These are phyloP conservation scores for Anastatica hierochuntica DNA, from an alignment of 345 rosid genomes.

Conservation along the genomic window DNA sequence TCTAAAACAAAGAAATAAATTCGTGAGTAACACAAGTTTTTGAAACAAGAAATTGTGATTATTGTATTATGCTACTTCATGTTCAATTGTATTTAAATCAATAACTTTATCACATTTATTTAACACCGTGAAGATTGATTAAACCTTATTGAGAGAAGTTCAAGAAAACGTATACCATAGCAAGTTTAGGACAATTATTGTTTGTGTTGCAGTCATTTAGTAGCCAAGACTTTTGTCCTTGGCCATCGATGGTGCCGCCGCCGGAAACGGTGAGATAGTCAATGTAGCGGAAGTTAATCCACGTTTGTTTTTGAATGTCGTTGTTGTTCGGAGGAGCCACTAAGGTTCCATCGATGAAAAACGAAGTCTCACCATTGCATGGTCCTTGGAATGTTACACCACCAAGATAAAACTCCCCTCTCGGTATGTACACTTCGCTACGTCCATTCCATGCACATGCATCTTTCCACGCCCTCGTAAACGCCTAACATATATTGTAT, in stretches of 20 bases:
- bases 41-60: too few relatives aligned
- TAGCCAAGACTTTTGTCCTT: constrained; percentile 8
- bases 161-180: neutral
- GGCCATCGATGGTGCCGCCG: constrained; percentile 4
- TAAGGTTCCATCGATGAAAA: constrained; percentile 9
- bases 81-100: too few relatives aligned
- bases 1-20: too few relatives aligned
- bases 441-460: constrained; percentile 12
- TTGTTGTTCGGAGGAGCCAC: constrained; percentile 8
- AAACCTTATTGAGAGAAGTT: neutral
- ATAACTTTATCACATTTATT: too few relatives aligned
- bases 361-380: neutral
- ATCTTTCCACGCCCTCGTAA: constrained; percentile 9
- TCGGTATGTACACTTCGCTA: constrained; percentile 2
- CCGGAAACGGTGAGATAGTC: constrained; percentile 2
- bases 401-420: constrained; percentile 5
- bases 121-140: too few relatives aligned
- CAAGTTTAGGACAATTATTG: neutral
- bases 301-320: neutral
- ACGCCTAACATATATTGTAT: neutral
- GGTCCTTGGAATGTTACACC: constrained; percentile 8
- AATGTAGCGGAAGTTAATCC: constrained; percentile 11
- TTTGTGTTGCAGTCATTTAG: constrained; percentile 5
- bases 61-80: too few relatives aligned
- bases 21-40: too few relatives aligned